phyloP scores from a whole-genome alignment of 805 yeast species.

The Ogataea kodamae region DNA sequence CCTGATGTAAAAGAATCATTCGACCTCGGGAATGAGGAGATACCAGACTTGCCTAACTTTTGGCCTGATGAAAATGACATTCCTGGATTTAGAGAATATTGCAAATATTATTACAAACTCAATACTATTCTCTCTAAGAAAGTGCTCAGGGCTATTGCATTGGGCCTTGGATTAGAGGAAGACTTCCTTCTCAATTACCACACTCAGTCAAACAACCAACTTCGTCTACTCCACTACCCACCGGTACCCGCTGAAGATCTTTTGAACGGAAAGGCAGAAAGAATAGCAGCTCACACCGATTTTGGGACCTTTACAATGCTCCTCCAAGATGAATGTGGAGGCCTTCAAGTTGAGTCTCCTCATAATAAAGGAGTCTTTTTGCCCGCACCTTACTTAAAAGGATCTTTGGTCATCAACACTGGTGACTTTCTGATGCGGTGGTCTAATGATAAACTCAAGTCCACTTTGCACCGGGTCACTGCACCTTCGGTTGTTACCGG shows the following conservation, averaged over 20 bases:
- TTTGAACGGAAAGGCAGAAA: conserved; percentile 28
- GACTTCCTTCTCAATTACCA: conserved; percentile 27
- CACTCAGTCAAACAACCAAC: conserved; percentile 28
- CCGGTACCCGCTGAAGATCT: conserved; percentile 29
- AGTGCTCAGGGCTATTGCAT: conserved; percentile 28
- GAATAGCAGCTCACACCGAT: conserved; percentile 41
- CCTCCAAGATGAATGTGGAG: conserved; percentile 36
- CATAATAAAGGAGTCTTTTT: conserved; percentile 30
- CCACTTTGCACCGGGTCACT: conserved; percentile 40
- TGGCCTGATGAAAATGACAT: conserved; percentile 26
- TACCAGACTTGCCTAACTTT: conserved; percentile 17
- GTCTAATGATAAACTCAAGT: conserved; percentile 37
- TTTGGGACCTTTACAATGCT: conserved; percentile 36
- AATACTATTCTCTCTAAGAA: conserved; percentile 27
- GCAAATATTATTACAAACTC: conserved; percentile 15
- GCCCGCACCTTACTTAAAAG: conserved; percentile 28
- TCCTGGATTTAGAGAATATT: conserved; percentile 28
- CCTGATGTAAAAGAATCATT: conserved; percentile 36
- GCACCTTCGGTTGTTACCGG: conserved; percentile 24
- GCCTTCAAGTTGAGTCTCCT: conserved; percentile 36
- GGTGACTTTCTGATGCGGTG: conserved; percentile 39
- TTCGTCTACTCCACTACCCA: conserved; percentile 35
- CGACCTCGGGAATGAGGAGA: conserved; percentile 29
- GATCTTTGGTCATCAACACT: conserved; percentile 37
- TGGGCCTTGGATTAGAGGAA: conserved; percentile 30